Conservation (phyloP, 2,329 filamentous ascomycete species). For the Orbilia brochopaga region DNA sequence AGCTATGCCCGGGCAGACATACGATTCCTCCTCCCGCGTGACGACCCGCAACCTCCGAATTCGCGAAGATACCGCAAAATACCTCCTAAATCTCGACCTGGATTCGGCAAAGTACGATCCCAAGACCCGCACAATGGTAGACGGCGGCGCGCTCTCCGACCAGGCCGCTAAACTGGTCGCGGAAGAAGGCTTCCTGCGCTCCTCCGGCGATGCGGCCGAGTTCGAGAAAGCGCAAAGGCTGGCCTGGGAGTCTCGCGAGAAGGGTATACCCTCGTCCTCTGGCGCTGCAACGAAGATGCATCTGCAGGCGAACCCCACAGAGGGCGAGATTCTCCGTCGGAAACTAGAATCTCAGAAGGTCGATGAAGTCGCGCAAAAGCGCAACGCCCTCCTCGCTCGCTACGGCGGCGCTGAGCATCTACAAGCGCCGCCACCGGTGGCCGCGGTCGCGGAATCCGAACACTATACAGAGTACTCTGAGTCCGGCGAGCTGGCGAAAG, state of each 20-base stretch:
- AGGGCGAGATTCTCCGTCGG: conserved; percentile 81
- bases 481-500: conserved; percentile 80
- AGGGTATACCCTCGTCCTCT: conserved; percentile 58
- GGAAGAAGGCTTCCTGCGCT: conserved; percentile 88
- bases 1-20: conserved; percentile 83
- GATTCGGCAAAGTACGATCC: conserved; percentile 98
- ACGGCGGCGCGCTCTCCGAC: conserved; percentile 76
- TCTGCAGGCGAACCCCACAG: conserved; percentile 94
- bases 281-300: conserved; percentile 77
- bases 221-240: conserved; percentile 89
- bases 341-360: conserved; percentile 68
- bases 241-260: conserved; percentile 94
- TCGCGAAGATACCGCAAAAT: conserved; percentile 96
- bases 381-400: conserved; percentile 74
- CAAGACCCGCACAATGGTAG: conserved; percentile 89
- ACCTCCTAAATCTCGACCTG: conserved; percentile 89
- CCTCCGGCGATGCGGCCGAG: conserved; percentile 87
- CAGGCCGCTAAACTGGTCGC: conserved; percentile 82
- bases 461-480: conserved; percentile 94
- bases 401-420: conserved; percentile 76
- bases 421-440: conserved; percentile 66
- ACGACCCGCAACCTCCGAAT: conserved; percentile 88
- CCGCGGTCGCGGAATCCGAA: conserved; percentile 79
- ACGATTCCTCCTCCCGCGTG: conserved; percentile 69
- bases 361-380: conserved; percentile 66